Evolutionary conservation across 441 rosid genomes (phyloP).

Genomic region (Adansonia rubrostipa): DNA sequence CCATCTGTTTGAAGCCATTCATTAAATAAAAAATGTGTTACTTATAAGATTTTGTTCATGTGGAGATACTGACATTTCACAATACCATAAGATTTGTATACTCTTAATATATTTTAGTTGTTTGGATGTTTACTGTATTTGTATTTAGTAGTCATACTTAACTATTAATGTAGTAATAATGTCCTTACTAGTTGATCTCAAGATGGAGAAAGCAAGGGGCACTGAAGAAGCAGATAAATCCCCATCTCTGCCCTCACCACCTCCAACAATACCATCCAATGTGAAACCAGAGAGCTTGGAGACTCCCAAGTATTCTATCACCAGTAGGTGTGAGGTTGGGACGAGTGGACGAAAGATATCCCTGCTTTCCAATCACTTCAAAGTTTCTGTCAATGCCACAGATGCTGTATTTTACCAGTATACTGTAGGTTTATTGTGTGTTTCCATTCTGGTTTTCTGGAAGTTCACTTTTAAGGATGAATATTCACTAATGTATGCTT

Average conservation of each 20-base stretch:
- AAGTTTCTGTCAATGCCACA: slow-evolving; percentile 53
- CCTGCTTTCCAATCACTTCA: slow-evolving; percentile 73
- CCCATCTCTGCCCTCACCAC: slow-evolving; percentile 38
- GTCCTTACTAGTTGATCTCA: slow-evolving; percentile 21
- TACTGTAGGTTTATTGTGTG: slow-evolving; percentile 53
- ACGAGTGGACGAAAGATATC: slow-evolving; percentile 50
- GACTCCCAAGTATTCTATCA: slow-evolving; percentile 51
- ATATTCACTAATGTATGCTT: slow-evolving; percentile 24
- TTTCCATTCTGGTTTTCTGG: slow-evolving; percentile 18
- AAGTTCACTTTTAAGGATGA: slow-evolving; percentile 19
- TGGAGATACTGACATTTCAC: background rate
- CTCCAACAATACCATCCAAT: slow-evolving; percentile 33
- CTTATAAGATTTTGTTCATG: background rate
- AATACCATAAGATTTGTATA: background rate
- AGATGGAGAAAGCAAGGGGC: slow-evolving; percentile 52
- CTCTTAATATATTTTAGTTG: background rate
- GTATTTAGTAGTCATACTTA: background rate
- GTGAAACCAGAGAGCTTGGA: slow-evolving; percentile 37
- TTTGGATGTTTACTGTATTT: background rate
- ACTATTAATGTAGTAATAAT: background rate
- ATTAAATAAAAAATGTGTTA: no score
- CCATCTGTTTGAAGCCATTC: background rate
- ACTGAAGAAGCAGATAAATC: slow-evolving; percentile 32
- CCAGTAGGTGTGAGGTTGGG: slow-evolving; percentile 60
- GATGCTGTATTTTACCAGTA: slow-evolving; percentile 83